These are phyloP conservation scores for Angomonas ambiguus DNA, from an alignment of 208 protist genomes.

Conservation along the genomic window DNA sequence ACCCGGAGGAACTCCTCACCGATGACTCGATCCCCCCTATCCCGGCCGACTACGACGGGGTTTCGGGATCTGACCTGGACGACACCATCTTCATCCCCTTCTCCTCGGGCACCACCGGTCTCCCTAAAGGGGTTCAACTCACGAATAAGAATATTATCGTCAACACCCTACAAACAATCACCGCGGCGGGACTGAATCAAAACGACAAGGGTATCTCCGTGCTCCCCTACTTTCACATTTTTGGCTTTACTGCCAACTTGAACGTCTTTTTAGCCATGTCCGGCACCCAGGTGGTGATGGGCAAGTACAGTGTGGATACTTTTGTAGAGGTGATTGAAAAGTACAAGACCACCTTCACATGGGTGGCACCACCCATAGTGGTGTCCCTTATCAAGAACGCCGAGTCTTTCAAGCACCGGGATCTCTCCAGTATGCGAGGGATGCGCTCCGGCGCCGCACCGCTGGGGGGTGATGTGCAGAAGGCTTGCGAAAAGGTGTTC, in stretches of 20 bases:
- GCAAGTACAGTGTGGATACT: conserved; percentile 34
- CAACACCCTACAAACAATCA: conserved; percentile 24
- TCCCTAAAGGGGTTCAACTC: conserved; percentile 62
- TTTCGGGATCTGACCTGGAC: conserved; percentile 15
- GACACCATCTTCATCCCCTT: conserved; percentile 44
- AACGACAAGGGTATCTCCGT: conserved; percentile 22
- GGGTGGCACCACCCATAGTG: conserved; percentile 72
- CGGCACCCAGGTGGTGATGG: conserved; percentile 30
- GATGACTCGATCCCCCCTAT: conserved; percentile 13
- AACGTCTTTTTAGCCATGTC: conserved; percentile 19
- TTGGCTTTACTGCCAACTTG: conserved; percentile 56
- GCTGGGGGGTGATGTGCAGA: conserved; percentile 31
- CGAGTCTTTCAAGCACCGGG: conserved; percentile 24
- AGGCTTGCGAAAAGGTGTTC: conserved; percentile 16
- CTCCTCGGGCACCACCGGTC: conserved; percentile 34
- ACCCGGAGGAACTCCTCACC: conserved; percentile 16
- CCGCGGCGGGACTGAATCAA: not conserved
- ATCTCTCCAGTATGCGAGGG: conserved; percentile 19
- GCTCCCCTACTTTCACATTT: conserved; percentile 85
- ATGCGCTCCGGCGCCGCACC: conserved; percentile 59
- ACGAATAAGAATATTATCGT: conserved; percentile 22
- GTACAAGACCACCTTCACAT: conserved; percentile 33
- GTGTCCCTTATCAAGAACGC: conserved; percentile 57
- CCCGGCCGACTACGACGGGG: conserved; percentile 26
- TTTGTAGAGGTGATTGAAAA: conserved; percentile 24